Conservation (phyloP, 2,329 filamentous ascomycete species). For the Alternaria atra region DNA sequence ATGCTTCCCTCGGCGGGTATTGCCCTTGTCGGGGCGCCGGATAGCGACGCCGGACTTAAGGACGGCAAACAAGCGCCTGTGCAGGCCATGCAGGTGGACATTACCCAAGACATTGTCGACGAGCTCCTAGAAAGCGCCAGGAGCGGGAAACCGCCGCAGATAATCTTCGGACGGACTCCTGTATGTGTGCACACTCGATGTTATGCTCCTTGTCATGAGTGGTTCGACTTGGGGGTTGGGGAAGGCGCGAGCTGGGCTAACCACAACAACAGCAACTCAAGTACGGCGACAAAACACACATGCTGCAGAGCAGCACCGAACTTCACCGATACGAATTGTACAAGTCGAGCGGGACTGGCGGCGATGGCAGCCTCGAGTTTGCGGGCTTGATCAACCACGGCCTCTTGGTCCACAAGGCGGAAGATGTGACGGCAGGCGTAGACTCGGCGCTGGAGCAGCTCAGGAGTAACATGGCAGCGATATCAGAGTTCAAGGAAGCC, state of each 20-base stretch:
- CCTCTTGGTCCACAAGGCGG: slow-evolving; percentile 63
- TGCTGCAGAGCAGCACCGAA: slow-evolving; percentile 63
- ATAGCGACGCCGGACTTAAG: slow-evolving; percentile 45
- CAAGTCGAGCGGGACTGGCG: slow-evolving; percentile 51
- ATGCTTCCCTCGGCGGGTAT: slow-evolving; percentile 42
- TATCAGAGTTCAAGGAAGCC: slow-evolving; percentile 68
- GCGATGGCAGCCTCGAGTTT: slow-evolving; percentile 58
- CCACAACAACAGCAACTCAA: slow-evolving; percentile 60
- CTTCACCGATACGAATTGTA: slow-evolving; percentile 68
- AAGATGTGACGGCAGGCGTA: slow-evolving; percentile 63
- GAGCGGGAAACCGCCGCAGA: slow-evolving; percentile 49
- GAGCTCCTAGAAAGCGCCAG: slow-evolving; percentile 51
- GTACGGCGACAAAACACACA: slow-evolving; percentile 65
- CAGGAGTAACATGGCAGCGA: slow-evolving; percentile 66
- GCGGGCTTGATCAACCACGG: slow-evolving; percentile 66
- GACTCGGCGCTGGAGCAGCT: slow-evolving; percentile 68
- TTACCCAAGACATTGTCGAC: slow-evolving; percentile 53
- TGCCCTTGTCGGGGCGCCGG: slow-evolving; percentile 52
- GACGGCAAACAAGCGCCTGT: slow-evolving; percentile 42
- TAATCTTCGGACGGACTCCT: slow-evolving; percentile 52
- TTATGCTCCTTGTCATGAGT: slow-evolving; percentile 14
- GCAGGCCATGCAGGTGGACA: slow-evolving; percentile 55
- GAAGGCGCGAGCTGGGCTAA: slow-evolving; percentile 40
- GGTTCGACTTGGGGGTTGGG: slow-evolving; percentile 17
- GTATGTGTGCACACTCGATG: slow-evolving; percentile 43